phyloP scores from a whole-genome alignment of 192 early-diverging fungal genomes.

The Cladochytrium replicatum region DNA sequence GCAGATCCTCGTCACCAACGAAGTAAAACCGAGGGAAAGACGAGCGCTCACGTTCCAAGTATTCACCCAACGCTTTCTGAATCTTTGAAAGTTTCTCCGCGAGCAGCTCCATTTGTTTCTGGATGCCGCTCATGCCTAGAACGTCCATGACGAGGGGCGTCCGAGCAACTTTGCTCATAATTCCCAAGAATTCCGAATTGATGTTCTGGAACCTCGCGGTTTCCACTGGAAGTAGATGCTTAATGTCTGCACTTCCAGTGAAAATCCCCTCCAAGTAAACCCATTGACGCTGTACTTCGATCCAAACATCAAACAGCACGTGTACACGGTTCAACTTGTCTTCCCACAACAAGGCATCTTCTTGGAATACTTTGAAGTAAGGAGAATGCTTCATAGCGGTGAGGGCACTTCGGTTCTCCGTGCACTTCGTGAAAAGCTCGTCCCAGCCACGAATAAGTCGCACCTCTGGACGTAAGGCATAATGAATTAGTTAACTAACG shows the following conservation, averaged over 20 bases:
- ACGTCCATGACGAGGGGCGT: slow-evolving; percentile 95
- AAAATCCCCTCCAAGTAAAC: slow-evolving; percentile 99
- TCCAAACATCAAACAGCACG: slow-evolving; percentile 97
- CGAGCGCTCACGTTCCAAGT: slow-evolving; percentile 91
- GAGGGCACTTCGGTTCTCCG: slow-evolving; percentile 91
- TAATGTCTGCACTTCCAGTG: slow-evolving; percentile 92
- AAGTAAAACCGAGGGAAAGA: slow-evolving; percentile 99
- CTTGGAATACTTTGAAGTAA: slow-evolving; percentile 97
- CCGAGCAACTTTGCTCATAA: slow-evolving; percentile 99
- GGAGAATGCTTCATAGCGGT: slow-evolving; percentile 95
- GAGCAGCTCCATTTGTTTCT: slow-evolving; percentile 90
- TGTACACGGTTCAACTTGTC: slow-evolving; percentile 94
- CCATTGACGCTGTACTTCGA: slow-evolving; percentile 99
- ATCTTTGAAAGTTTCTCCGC: slow-evolving; percentile 89
- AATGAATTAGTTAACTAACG: background rate
- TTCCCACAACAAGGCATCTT: slow-evolving; percentile 91
- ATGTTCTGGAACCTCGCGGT: slow-evolving; percentile 93
- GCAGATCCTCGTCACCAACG: slow-evolving; percentile 98
- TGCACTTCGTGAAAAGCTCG: slow-evolving; percentile 91
- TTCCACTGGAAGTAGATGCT: slow-evolving; percentile 91
- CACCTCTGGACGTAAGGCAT: slow-evolving; percentile 38
- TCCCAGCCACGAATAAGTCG: slow-evolving; percentile 97
- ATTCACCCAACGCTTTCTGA: slow-evolving; percentile 98
- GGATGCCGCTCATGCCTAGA: slow-evolving; percentile 82
- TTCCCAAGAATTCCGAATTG: slow-evolving; percentile 93